phyloP scores from a whole-genome alignment of 768 basidiomycete genomes.

The Heimioporus sp. region DNA sequence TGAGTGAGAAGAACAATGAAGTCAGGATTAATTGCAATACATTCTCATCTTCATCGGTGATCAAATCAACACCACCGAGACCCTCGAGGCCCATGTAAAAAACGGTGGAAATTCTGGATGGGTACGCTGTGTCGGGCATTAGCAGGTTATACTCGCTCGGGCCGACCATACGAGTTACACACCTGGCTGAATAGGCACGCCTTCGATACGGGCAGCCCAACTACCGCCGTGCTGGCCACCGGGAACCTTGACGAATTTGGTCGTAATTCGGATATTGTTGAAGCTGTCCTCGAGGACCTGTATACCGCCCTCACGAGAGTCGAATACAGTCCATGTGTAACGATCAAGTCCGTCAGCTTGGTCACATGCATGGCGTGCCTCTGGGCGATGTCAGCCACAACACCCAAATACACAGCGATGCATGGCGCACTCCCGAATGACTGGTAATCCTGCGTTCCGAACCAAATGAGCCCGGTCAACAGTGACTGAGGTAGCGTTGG shows the following conservation, averaged over 20 bases:
- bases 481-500: conserved; percentile 86
- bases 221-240: conserved; percentile 82
- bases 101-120: conserved; percentile 71
- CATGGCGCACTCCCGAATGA: conserved; percentile 58
- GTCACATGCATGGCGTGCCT: conserved; percentile 83
- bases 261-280: conserved; percentile 86
- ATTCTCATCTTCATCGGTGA: conserved; percentile 71
- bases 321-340: conserved; percentile 89
- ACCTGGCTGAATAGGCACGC: conserved; percentile 73
- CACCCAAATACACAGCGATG: not conserved
- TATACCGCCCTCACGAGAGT: conserved; percentile 80
- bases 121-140: conserved; percentile 30
- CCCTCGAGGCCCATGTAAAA: conserved; percentile 92
- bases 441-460: conserved; percentile 82
- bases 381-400: conserved; percentile 35
- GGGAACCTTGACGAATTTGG: conserved; percentile 82
- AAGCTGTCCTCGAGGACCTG: conserved; percentile 77
- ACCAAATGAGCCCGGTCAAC: conserved; percentile 93
- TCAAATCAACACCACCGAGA: conserved; percentile 77
- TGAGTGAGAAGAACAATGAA: conserved; percentile 5
- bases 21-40: conserved; percentile 38
- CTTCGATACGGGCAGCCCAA: conserved; percentile 85
- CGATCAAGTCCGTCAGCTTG: conserved; percentile 77
- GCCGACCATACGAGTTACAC: not conserved
- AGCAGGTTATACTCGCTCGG: conserved; percentile 23